Conservation (phyloP, 164 flowering plant genomes). For the Magnolia officinalis region DNA sequence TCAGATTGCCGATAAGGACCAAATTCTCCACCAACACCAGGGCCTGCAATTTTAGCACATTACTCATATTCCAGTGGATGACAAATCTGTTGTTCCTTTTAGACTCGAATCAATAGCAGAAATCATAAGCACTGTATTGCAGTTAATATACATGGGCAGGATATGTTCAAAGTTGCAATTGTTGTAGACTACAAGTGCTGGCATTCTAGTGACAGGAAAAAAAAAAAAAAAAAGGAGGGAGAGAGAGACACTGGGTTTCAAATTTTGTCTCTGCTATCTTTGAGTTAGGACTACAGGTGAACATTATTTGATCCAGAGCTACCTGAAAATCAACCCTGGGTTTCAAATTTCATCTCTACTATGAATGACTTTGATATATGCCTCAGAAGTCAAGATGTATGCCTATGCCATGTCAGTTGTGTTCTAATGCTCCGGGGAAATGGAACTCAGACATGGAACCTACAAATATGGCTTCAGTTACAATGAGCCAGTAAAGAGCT, state of each 20-base stretch:
- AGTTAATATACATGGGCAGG: not conserved
- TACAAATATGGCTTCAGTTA: not conserved
- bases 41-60: conserved; percentile 47
- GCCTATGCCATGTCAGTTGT: not conserved
- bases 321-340: too few species aligned
- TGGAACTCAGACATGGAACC: not conserved
- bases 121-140: not conserved
- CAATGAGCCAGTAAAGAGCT: not conserved
- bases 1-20: conserved; percentile 97
- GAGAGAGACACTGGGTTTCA: too few species aligned
- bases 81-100: conserved; percentile 1
- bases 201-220: not conserved
- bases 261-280: too few species aligned
- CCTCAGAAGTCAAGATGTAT: too few species aligned
- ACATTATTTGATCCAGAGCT: too few species aligned
- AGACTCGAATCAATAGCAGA: not conserved
- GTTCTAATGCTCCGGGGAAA: not conserved
- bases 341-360: too few species aligned
- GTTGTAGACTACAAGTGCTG: not conserved
- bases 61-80: not conserved
- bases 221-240: too few species aligned
- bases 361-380: too few species aligned
- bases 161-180: not conserved
- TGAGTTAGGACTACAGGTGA: too few species aligned
- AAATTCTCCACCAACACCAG: conserved; percentile 81